Evolutionary conservation across 257 asterid species (phyloP).

Genomic region (Solanum sejunctum): DNA sequence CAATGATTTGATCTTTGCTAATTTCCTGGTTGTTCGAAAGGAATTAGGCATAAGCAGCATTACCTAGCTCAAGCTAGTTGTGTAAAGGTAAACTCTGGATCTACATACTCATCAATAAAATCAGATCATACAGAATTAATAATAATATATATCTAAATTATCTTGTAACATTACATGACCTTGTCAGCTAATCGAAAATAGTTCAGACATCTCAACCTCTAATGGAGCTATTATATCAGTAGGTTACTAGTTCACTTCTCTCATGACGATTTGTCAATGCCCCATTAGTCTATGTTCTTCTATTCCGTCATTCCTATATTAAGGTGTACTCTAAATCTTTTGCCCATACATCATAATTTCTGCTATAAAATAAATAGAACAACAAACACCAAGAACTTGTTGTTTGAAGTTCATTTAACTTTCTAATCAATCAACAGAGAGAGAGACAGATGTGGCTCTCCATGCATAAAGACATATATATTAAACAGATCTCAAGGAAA

Average conservation of each 20-base stretch:
- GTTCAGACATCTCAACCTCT: not conserved
- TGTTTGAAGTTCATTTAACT: not conserved
- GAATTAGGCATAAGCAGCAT: not conserved
- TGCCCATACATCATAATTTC: not conserved
- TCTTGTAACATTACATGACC: not conserved
- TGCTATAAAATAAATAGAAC: not conserved
- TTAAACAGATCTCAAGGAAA: not conserved
- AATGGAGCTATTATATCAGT: not conserved
- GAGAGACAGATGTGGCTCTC: not conserved
- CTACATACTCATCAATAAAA: not conserved
- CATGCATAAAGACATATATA: not conserved
- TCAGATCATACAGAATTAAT: not conserved
- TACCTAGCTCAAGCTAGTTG: not conserved
- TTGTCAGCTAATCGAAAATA: not conserved
- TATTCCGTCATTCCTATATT: not conserved
- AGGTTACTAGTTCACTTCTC: not conserved
- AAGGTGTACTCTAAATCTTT: not conserved
- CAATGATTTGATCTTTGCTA: not conserved
- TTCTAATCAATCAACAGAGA: not conserved
- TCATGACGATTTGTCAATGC: not conserved
- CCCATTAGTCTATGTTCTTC: not conserved
- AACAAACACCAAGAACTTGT: not conserved
- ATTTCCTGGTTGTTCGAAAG: not conserved
- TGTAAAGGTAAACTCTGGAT: not conserved
- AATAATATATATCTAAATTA: not conserved